Base-by-base conservation (phyloP, 2,329 filamentous ascomycete genomes). In the Talaromyces sp. region DNA sequence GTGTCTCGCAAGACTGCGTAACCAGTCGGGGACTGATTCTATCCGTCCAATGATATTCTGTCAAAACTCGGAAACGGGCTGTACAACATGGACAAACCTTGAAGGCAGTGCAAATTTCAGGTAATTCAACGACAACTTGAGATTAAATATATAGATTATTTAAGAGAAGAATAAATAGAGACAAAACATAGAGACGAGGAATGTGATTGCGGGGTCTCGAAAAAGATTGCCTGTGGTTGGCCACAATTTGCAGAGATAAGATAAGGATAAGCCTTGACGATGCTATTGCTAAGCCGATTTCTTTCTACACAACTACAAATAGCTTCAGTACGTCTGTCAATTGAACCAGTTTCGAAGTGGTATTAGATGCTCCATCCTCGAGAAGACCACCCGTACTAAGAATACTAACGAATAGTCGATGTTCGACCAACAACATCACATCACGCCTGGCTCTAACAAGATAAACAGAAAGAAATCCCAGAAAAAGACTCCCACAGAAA, bases 1-100 rank as follows among this genome's bases (percentile, higher is more conserved):
- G 69, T 74, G 43, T 24, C 35, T 50, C 24, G 47, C 8, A 47
- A 47, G 47, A 50, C 24, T n/a, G 47, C 45, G 16, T 33, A 19
- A 13, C 31, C 31, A 54, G 50, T 19, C 50, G 19, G 11, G 5
- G 27, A 54, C 11, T n/a, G 24, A 31, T 47, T 45, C 52, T 58
- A 35, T 50, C 54, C 39, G 19, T 13, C 52, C 52, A 56, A 56
- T 37, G 52, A 56, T 37, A 19, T 35, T 19, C 45, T 37, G 14
- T 56, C 10, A 24, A 24, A 2, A 22, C 37, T 39, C 33, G n/a
- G 14, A 37, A 56, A 56, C 52, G 41, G 47, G n/a, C n/a, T 50
- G 56, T 41, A 54, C 33, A 50, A 64, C 52, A 52, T 9, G 24
- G 16, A 50, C 31, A 41, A 24, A 43, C 52, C 52, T 56, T 56